Evolutionary conservation across 2,329 filamentous ascomycete genomes (phyloP).

Genomic region (Aspergillus piperis): DNA sequence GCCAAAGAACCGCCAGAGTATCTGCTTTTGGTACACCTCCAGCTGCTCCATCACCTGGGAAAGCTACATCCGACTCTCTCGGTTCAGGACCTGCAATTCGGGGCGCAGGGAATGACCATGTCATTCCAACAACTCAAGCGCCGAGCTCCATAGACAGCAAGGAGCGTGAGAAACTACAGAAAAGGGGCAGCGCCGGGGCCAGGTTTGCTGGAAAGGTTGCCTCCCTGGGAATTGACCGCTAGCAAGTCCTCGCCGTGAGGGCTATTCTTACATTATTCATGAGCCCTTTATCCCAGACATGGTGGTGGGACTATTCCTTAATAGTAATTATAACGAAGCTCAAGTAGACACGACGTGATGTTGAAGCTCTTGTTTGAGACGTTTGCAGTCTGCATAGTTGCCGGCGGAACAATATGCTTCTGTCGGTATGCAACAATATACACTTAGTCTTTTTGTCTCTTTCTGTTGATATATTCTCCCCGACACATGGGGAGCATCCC

Average conservation of each 20-base stretch:
- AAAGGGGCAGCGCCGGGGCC: slow-evolving; percentile 76
- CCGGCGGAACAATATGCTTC: neutral
- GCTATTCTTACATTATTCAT: slow-evolving; percentile 14
- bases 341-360: slow-evolving; percentile 17
- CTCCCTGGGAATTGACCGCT: slow-evolving; percentile 46
- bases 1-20: slow-evolving; percentile 62
- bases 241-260: slow-evolving; percentile 14
- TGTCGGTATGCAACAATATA: neutral
- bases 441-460: neutral
- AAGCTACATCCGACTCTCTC: slow-evolving; percentile 56
- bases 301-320: slow-evolving; percentile 2
- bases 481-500: neutral
- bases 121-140: slow-evolving; percentile 28
- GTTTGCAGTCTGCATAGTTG: slow-evolving; percentile 9
- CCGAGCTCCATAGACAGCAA: slow-evolving; percentile 36
- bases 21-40: slow-evolving; percentile 33
- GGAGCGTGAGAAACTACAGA: slow-evolving; percentile 73
- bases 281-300: slow-evolving; percentile 10
- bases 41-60: slow-evolving; percentile 46
- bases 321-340: slow-evolving; percentile 27
- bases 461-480: neutral
- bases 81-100: slow-evolving; percentile 61
- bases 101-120: slow-evolving; percentile 27
- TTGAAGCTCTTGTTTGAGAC: slow-evolving; percentile 10
- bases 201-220: slow-evolving; percentile 58